Conservation (phyloP, 208 protist species). For the Herpetomonas tarakana region DNA sequence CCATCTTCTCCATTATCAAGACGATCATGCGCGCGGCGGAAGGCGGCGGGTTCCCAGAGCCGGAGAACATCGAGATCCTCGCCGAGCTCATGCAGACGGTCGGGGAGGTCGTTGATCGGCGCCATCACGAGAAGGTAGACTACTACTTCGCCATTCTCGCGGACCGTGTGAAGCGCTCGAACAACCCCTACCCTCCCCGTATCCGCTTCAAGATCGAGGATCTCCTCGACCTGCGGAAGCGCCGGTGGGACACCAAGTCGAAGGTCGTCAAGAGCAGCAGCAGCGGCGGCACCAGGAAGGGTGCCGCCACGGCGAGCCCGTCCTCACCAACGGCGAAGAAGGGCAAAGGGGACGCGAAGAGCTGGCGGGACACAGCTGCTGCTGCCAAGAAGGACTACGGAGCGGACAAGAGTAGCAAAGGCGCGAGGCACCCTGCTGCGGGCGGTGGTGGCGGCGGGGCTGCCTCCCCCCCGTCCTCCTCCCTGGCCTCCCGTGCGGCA, state of each 20-base stretch:
- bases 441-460: not conserved
- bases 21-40: constrained; percentile 47
- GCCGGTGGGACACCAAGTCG: constrained; percentile 34
- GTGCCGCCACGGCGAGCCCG: constrained; percentile 3
- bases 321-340: constrained; percentile 14
- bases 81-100: constrained; percentile 70
- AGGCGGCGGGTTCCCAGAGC: constrained; percentile 41
- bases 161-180: constrained; percentile 32
- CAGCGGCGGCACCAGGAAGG: constrained; percentile 1
- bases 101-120: constrained; percentile 61
- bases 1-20: constrained; percentile 71
- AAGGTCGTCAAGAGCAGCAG: constrained; percentile 21
- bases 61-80: constrained; percentile 81
- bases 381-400: not conserved
- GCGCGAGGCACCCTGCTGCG: not conserved
- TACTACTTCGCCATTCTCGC: constrained; percentile 53
- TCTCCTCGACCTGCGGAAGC: constrained; percentile 75
- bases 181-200: constrained; percentile 64
- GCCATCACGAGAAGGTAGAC: constrained; percentile 48
- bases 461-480: not conserved
- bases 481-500: not conserved
- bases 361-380: constrained; percentile 12
- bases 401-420: not conserved
- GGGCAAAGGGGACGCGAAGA: constrained; percentile 15
- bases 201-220: constrained; percentile 90